Conservation (phyloP, 495 filamentous ascomycete species). For the Achaetomiella virescens region DNA sequence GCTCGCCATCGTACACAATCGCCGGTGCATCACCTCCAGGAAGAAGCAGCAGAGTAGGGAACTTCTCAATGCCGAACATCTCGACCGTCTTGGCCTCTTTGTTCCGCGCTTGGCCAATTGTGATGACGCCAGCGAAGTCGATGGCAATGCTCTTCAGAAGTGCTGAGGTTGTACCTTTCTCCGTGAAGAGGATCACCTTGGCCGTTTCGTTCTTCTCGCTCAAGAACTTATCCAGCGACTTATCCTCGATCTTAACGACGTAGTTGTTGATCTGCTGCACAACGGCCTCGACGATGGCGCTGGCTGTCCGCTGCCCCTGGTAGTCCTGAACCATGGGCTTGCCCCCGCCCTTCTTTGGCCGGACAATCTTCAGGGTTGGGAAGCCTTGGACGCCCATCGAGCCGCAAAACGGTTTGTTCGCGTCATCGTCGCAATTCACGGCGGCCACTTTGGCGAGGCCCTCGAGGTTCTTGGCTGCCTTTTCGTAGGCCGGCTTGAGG, state of each 20-base stretch:
- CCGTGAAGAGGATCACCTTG: slow-evolving; percentile 90
- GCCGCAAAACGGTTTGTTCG: slow-evolving; percentile 85
- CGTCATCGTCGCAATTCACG: slow-evolving; percentile 91
- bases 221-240: slow-evolving; percentile 72
- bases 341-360: slow-evolving; percentile 66
- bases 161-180: slow-evolving; percentile 82
- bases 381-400: slow-evolving; percentile 90
- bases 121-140: slow-evolving; percentile 79
- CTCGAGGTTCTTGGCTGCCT: slow-evolving; percentile 79
- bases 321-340: slow-evolving; percentile 91
- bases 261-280: slow-evolving; percentile 85
- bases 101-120: slow-evolving; percentile 77
- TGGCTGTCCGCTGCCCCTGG: slow-evolving; percentile 71
- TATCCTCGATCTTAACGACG: slow-evolving; percentile 80
- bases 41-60: slow-evolving; percentile 75
- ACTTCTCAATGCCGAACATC: slow-evolving; percentile 67
- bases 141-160: slow-evolving; percentile 80
- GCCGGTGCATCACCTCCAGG: slow-evolving; percentile 65
- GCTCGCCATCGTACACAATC: slow-evolving; percentile 72
- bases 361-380: slow-evolving; percentile 92
- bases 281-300: slow-evolving; percentile 81
- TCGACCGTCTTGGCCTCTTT: slow-evolving; percentile 69
- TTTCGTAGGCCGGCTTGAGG: slow-evolving; percentile 92
- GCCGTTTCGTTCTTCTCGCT: slow-evolving; percentile 62
- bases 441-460: slow-evolving; percentile 92